A percentile compares a stretch with the other conserved stretches of the same genome.
Evolutionary conservation across 2,329 filamentous ascomycete genomes (phyloP).

Genomic region (Pseudonectria buxi): DNA sequence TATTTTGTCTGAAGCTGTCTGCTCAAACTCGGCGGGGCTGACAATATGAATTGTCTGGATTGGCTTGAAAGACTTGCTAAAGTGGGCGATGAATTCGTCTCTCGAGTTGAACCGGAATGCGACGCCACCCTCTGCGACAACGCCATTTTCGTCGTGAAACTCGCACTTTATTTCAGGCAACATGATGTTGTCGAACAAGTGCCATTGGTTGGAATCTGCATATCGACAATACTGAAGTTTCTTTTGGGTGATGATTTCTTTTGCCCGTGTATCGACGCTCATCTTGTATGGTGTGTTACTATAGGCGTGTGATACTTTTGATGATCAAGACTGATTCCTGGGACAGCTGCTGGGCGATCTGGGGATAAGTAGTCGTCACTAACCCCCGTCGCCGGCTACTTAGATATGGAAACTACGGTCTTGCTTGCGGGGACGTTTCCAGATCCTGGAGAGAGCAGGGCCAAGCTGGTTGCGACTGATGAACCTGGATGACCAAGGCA

Average conservation of each 20-base stretch:
- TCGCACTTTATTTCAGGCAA: slow-evolving; percentile 2
- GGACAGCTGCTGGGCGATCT: too few species aligned
- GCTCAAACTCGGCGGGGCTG: slow-evolving; percentile 7
- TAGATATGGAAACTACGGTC: too few species aligned
- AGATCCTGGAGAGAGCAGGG: too few species aligned
- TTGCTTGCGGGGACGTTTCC: too few species aligned
- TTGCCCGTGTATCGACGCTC: too few species aligned
- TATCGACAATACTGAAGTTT: slow-evolving; percentile 11
- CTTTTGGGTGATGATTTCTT: slow-evolving; percentile 8
- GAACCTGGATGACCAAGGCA: too few species aligned
- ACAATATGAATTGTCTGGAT: slow-evolving; percentile 9
- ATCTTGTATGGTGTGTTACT: too few species aligned
- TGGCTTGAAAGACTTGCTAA: slow-evolving; percentile 3
- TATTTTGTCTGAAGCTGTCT: slow-evolving; percentile 1
- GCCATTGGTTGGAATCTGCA: slow-evolving; percentile 9
- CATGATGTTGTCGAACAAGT: slow-evolving; percentile 6
- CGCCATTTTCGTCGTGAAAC: slow-evolving; percentile 2
- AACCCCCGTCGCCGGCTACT: too few species aligned
- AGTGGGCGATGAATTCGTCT: slow-evolving; percentile 1
- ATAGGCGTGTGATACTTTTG: too few species aligned
- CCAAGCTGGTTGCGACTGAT: too few species aligned
- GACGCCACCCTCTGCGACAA: neutral
- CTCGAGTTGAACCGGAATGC: slow-evolving; percentile 1
- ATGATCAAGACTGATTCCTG: too few species aligned
- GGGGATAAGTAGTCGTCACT: too few species aligned